phyloP scores from a whole-genome alignment of 192 early-diverging fungal genomes.

The Linnemannia schmuckeri region DNA sequence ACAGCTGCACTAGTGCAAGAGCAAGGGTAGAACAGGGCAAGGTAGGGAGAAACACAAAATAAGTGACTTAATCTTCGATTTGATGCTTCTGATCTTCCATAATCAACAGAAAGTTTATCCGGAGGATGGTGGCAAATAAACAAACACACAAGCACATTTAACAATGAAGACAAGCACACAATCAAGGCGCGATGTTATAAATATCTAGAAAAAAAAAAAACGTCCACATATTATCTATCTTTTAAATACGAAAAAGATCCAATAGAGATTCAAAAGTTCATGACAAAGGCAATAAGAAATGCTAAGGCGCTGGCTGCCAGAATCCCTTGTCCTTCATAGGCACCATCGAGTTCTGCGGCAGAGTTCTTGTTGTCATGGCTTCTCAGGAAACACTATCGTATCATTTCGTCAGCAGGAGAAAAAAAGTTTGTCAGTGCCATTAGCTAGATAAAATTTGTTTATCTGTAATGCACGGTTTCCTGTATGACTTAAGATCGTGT shows the following conservation, averaged over 20 bases:
- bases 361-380: constrained; percentile 19
- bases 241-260: too few species aligned
- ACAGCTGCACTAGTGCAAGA: not conserved
- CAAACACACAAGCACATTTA: too few species aligned
- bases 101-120: too few species aligned
- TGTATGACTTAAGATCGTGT: constrained; percentile 59
- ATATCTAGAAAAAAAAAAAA: too few species aligned
- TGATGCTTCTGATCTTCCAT: too few species aligned
- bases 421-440: not conserved
- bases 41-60: not conserved
- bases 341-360: not conserved
- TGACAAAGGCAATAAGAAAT: not conserved
- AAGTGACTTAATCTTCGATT: too few species aligned
- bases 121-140: too few species aligned
- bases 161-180: too few species aligned
- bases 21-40: not conserved
- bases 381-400: constrained; percentile 42
- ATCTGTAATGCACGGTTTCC: not conserved
- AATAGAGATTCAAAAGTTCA: not conserved
- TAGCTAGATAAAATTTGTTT: not conserved
- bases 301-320: not conserved
- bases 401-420: not conserved
- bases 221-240: too few species aligned
- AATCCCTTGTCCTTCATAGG: not conserved
- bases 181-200: too few species aligned